Base-by-base conservation (phyloP, 768 basidiomycete genomes). In the Lactarius akahatsu region DNA sequence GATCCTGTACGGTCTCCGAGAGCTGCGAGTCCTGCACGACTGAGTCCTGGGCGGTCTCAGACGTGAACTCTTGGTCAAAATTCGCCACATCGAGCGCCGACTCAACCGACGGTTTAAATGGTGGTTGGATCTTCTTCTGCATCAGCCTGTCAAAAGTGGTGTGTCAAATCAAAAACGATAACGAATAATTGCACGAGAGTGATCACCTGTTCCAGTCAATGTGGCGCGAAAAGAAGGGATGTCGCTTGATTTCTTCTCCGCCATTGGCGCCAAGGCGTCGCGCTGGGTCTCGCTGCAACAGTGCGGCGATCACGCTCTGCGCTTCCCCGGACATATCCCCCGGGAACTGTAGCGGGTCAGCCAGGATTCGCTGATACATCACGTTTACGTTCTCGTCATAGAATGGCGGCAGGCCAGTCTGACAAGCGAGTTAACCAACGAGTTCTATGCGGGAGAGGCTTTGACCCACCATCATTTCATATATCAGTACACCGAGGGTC, bases 381-480 rank as follows among this genome's bases (percentile, higher is more conserved):
- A 91, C 90, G 79, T 96, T 96, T 52, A 96, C 96, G 76, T 98
- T 97, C 76, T 99, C 96, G 73, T 98, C 96, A 76, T 98, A 99
- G 84, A 97, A 98, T 3, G 96, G 96, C 13, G 96, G 97, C 18
- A 99, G 85, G 41, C 96, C 96, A 6, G 96, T 93, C 87, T 97
- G 73, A 58, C 50, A 58, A 63, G 56, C 59, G 16, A n/a, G 54
- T 65, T 38, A 67, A 32, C 38, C 41, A 23, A 64, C 36, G 32
- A 23, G 77, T 52, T 18, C 59, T 13, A 9, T 16, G 41, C 40
- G 16, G n/a, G 62, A 62, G 13, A 7, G 8, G 47, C 6, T 34
- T 45, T 60, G 34, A 72, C 80, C 28, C 62, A 88, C 91, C 91
- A 93, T 92, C 91, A 98, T 96, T 79, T 99, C 96, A 73, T 94